Base-by-base conservation (phyloP, 768 basidiomycete species). In the Serendipita sp. region DNA sequence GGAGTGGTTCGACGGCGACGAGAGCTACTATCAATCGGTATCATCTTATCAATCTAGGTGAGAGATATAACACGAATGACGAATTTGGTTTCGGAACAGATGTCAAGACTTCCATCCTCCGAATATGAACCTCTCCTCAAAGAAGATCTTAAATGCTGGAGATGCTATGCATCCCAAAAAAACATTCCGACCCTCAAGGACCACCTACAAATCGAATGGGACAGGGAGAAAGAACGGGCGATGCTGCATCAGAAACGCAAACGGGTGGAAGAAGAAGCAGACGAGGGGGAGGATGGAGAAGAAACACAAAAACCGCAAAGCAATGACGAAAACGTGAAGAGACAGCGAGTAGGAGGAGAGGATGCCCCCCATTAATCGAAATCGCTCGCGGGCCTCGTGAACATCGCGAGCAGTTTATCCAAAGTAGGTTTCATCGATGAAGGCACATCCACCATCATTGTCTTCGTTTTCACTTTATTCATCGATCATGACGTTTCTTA, bases 171-270 rank as follows among this genome's bases (percentile, higher is more conserved):
- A 42, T 71, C 74, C 63, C 75, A 83, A 72, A 84, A 81, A 67
- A 89, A 84, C 64, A 86, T 94, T 64, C 88, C 90, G 0, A 72
- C 75, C 38, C 74, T 95, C 58, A 91, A 90, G 68, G 71, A 70
- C 9, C 92, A 95, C 70, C 75, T 94, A 5, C 80, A 85, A 69
- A 78, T 81, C 66, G 88, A 92, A 69, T 89, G 83, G 79, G 79
- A 84, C 41, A 74, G 75, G 56, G 72, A 78, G 61, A 74, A 69
- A 61, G 63, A 51, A 50, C 51, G 45, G 20, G 66, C 64, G 22
- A n/a, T 58, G 9, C 31, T 31, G 28, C 53, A 22, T n/a, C 20
- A 22, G n/a, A 58, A 58, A 58, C 53, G 53, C 22, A 58, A 58
- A 33, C 53, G 53, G 30, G 53, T n/a, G 30, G 53, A 22, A 58